Evolutionary conservation across 1,139 yeast genomes (phyloP), one percentile per base, ranked within the genome.

Genomic region (Sugiyamaella pinicola): DNA sequence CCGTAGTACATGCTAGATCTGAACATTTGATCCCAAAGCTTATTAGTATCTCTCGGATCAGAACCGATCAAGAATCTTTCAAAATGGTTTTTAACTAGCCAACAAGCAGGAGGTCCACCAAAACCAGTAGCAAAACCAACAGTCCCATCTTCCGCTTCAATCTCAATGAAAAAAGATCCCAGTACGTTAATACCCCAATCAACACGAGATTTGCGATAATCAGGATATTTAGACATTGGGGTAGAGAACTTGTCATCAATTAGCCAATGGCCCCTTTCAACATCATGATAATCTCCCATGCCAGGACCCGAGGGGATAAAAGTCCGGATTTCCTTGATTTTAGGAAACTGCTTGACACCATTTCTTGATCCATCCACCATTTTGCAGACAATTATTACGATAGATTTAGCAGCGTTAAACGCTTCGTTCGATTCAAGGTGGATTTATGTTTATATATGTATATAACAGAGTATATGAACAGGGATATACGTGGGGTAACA

Each of bases 121-220:
- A 76, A 76, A n/a, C 80, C 80, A 40, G 80, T 76, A 24, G 80
- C 79, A 54, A 76, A 75, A 24, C 80, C 80, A 47, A 65, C 74
- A 12, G 78, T 71, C 46, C 80, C 80, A 58, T 76, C 79, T 15
- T 73, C 66, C 34, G 80, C 77, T 59, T 72, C 76, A 47, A 77
- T 68, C 58, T 76, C 80, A 49, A 76, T 75, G 64, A 76, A 75
- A 64, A 76, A 76, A 5, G 80, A 76, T n/a, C 80, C 80, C 48
- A 76, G 64, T 8, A 77, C 80, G 59, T 76, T 76, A 66, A 76
- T 74, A 51, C 80, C 80, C 78, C 79, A 76, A 48, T 75, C 69
- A 17, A 75, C 73, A 61, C 80, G 68, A 15, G 76, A 72, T 28
- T 68, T 65, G 56, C 77, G 65, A 66, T 74, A 76, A 49, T 74